A percentile compares a stretch with the other conserved stretches of the same genome.
Conservation (phyloP, 106 monocot genomes). For the Xerophyta viscosa region DNA sequence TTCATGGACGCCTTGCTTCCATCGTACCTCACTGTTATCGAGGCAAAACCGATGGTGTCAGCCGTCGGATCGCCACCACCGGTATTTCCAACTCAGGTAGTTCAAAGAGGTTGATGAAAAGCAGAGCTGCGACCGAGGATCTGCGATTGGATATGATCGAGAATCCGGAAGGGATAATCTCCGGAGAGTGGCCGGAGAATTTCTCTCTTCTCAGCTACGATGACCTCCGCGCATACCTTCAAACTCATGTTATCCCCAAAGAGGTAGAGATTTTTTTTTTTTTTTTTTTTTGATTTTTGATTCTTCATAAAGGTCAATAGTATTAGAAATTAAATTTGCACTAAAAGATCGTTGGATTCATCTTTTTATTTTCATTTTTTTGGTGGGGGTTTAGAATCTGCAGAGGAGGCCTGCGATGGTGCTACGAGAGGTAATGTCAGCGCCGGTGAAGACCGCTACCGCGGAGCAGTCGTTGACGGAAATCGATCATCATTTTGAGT, state of each 20-base stretch:
- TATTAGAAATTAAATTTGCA: neutral
- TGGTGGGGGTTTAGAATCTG: neutral
- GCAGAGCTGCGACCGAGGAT: constrained; percentile 8
- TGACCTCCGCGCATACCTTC: constrained; percentile 66
- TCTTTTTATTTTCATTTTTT: neutral
- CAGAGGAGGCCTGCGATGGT: constrained; percentile 38
- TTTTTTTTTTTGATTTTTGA: neutral
- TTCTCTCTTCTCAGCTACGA: constrained; percentile 76
- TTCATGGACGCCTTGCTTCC: neutral
- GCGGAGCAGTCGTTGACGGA: constrained; percentile 65
- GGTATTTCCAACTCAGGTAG: neutral
- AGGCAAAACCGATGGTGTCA: neutral
- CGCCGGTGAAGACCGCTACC: constrained; percentile 33
- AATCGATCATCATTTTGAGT: constrained; percentile 46
- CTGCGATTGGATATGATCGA: constrained; percentile 50
- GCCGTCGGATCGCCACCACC: neutral
- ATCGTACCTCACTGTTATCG: neutral
- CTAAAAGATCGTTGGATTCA: too few relatives aligned
- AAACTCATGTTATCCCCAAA: constrained; percentile 42
- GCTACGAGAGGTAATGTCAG: constrained; percentile 70
- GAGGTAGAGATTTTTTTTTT: neutral
- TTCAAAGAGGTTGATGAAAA: neutral
- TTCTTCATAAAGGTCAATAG: too few relatives aligned
- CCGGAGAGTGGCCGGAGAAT: constrained; percentile 87
- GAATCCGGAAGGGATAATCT: constrained; percentile 73